These are phyloP conservation scores for Mycena chlorophos DNA, from an alignment of 768 basidiomycete genomes.

Conservation along the genomic window DNA sequence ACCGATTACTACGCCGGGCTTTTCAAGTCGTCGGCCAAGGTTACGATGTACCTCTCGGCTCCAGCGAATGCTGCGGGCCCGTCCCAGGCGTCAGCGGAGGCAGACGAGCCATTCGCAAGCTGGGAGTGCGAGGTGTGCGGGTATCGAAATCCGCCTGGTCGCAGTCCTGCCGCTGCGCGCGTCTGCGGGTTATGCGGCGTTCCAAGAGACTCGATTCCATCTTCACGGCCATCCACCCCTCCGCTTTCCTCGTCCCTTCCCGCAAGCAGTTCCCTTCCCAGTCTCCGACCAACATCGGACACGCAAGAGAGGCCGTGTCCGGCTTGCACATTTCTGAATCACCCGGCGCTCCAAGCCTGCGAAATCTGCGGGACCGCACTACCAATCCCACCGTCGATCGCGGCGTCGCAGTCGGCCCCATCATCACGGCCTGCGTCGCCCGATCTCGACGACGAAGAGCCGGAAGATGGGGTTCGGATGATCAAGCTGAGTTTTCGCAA, in stretches of 20 bases:
- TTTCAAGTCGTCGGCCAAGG: conserved; percentile 85
- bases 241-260: conserved; percentile 39
- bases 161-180: conserved; percentile 66
- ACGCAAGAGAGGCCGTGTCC: conserved; percentile 52
- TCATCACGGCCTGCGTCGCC: conserved; percentile 64
- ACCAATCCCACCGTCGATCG: conserved; percentile 30
- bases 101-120: conserved; percentile 44
- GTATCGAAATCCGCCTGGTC: conserved; percentile 75
- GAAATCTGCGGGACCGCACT: conserved; percentile 85
- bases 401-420: conserved; percentile 53
- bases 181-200: conserved; percentile 85
- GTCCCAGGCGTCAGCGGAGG: conserved; percentile 25
- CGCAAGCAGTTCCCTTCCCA: conserved; percentile 34
- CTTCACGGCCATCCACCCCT: conserved; percentile 23
- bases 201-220: conserved; percentile 46
- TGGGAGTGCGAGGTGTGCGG: conserved; percentile 94
- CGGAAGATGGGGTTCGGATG: conserved; percentile 42
- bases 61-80: conserved; percentile 24
- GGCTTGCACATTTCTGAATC: conserved; percentile 92
- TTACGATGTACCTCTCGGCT: conserved; percentile 70
- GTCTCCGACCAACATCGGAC: conserved; percentile 42
- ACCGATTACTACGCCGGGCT: conserved; percentile 91
- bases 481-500: conserved; percentile 89
- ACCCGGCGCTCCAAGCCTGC: conserved; percentile 67
- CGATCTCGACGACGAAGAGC: conserved; percentile 30